A percentile compares a stretch with the other conserved stretches of the same genome.
These are phyloP conservation scores for Penicillium digitatum DNA, from an alignment of 2,329 filamentous ascomycete species.

Conservation along the genomic window DNA sequence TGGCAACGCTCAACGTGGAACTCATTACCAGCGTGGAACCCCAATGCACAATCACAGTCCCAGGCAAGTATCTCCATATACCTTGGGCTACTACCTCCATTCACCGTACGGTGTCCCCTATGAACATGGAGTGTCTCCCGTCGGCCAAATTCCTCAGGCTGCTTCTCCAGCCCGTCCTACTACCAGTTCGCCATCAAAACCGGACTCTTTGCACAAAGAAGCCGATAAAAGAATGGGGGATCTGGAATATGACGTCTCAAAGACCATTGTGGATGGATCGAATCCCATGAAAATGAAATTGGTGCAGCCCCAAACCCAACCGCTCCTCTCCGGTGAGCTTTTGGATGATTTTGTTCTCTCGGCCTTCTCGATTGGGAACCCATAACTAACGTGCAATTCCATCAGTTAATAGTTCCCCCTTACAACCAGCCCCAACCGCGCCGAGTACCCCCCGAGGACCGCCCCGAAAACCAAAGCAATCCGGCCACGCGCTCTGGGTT, in stretches of 20 bases:
- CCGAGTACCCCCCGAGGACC: slow-evolving; percentile 55
- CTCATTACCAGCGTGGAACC: slow-evolving; percentile 23
- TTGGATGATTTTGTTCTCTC: too few species aligned
- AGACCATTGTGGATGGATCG: slow-evolving; percentile 39
- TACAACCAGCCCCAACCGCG: slow-evolving; percentile 11
- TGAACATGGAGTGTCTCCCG: slow-evolving; percentile 14
- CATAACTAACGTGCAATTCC: neutral
- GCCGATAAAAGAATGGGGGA: slow-evolving; percentile 11
- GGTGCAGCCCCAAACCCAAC: slow-evolving; percentile 8
- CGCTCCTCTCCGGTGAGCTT: slow-evolving; percentile 23
- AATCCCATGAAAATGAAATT: slow-evolving; percentile 31
- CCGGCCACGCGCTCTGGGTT: slow-evolving; percentile 90
- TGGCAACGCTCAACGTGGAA: slow-evolving; percentile 11
- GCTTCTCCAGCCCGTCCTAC: neutral
- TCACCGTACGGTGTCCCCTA: slow-evolving; percentile 23
- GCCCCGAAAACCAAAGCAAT: slow-evolving; percentile 63
- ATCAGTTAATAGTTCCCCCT: slow-evolving; percentile 15
- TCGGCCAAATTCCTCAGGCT: slow-evolving; percentile 6
- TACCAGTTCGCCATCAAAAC: neutral
- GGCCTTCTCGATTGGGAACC: neutral
- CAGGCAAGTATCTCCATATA: slow-evolving; percentile 23
- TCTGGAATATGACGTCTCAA: slow-evolving; percentile 32
- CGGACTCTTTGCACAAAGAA: slow-evolving; percentile 20
- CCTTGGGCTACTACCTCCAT: slow-evolving; percentile 25
- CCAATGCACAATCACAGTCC: slow-evolving; percentile 19